Evolutionary conservation across 768 basidiomycete genomes (phyloP).

Genomic region (Pleurotus tuber-regium): DNA sequence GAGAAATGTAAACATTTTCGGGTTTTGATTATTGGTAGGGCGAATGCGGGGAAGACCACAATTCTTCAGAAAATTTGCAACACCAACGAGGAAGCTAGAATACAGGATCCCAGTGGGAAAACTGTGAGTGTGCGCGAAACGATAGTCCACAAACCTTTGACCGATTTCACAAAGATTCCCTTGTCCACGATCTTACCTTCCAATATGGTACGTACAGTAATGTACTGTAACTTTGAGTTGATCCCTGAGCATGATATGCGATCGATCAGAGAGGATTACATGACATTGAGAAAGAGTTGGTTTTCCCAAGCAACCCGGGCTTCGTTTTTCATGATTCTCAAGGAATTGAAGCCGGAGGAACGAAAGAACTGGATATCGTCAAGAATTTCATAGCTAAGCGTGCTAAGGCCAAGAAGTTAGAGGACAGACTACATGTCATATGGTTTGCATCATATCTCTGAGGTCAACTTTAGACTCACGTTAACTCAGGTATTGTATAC

Average conservation of each 20-base stretch:
- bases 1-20: constrained; percentile 24
- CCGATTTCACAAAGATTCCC: neutral
- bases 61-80: constrained; percentile 35
- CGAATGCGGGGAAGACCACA: constrained; percentile 40
- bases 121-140: constrained; percentile 14
- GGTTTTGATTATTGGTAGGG: constrained; percentile 36
- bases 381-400: constrained; percentile 14
- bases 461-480: neutral
- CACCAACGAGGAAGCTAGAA: constrained; percentile 27
- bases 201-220: neutral
- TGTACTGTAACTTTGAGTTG: neutral
- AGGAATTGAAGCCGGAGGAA: constrained; percentile 20
- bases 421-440: constrained; percentile 17
- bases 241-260: neutral
- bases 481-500: neutral
- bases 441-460: constrained; percentile 10
- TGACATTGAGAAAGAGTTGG: constrained; percentile 11
- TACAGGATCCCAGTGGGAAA: constrained; percentile 20
- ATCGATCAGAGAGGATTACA: constrained; percentile 6
- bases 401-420: neutral
- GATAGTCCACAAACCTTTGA: neutral
- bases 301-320: constrained; percentile 12
- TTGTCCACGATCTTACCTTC: constrained; percentile 1
- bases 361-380: constrained; percentile 11
- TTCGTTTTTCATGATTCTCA: constrained; percentile 22